phyloP scores from a whole-genome alignment of 148 eudicot genomes.

The Heliosperma pusillum region DNA sequence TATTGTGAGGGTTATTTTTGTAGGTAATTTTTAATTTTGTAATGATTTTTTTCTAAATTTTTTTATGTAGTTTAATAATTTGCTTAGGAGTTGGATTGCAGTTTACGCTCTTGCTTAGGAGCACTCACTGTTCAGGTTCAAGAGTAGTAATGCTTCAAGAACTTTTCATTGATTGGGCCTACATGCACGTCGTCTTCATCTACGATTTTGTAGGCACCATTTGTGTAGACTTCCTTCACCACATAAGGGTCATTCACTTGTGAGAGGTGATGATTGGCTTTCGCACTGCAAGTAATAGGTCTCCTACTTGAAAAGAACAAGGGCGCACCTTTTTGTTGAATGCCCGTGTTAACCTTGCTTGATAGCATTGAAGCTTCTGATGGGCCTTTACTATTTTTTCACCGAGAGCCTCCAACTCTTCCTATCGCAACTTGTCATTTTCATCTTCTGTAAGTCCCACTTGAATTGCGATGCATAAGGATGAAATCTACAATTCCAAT shows the following conservation, averaged over 20 bases:
- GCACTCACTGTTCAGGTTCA: not conserved
- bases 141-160: not conserved
- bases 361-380: not conserved
- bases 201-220: not conserved
- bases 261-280: not conserved
- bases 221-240: not conserved
- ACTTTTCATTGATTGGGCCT: not conserved
- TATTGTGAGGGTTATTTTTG: too few species aligned
- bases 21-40: too few species aligned
- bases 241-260: not conserved
- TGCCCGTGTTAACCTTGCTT: not conserved
- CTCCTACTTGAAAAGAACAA: conserved; percentile 1
- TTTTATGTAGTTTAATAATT: too few species aligned
- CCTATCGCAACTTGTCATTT: not conserved
- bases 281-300: not conserved
- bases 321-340: conserved; percentile 11
- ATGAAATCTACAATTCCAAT: too few species aligned
- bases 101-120: conserved; percentile 3
- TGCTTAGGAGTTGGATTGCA: not conserved
- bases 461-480: not conserved
- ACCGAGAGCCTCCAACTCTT: not conserved
- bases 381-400: not conserved
- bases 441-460: not conserved
- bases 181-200: too few species aligned
- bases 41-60: too few species aligned